Conservation (phyloP, 768 basidiomycete genomes). For the Leucosporidium scottii region DNA sequence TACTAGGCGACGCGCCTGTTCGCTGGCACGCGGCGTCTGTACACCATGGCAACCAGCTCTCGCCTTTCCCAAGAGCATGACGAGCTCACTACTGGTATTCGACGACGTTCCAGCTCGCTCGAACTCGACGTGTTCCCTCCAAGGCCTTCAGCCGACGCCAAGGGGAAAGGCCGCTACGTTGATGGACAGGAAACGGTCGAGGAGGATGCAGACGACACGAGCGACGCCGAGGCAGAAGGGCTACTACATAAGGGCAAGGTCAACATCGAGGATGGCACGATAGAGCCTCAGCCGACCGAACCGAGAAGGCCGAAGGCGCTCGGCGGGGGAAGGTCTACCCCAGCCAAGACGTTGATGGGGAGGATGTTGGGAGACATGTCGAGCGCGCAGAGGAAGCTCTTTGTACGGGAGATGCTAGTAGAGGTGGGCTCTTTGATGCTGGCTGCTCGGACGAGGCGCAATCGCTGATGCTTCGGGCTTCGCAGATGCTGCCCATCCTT, state of each 20-base stretch:
- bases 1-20: neutral
- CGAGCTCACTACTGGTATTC: neutral
- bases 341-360: neutral
- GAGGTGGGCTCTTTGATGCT: conserved; percentile 36
- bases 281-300: neutral
- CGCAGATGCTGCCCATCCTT: conserved; percentile 77
- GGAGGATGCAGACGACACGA: conserved; percentile 4
- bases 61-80: neutral
- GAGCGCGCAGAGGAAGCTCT: neutral
- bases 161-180: neutral
- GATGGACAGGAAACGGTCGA: conserved; percentile 1
- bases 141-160: neutral
- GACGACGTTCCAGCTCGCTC: neutral
- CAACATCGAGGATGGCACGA: neutral
- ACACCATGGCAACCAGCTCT: neutral
- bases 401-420: conserved; percentile 30
- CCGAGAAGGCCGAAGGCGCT: neutral
- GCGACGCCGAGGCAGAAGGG: conserved; percentile 14
- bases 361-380: conserved; percentile 8
- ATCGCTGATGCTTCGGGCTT: neutral
- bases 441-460: neutral
- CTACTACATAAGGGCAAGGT: conserved; percentile 1
- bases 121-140: neutral
- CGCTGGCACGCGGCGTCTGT: neutral
- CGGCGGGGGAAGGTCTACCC: neutral